A percentile compares a stretch with the other conserved stretches of the same genome.
Evolutionary conservation across 140 eudicot genomes (phyloP).

Genomic region (Senecio squalidus): DNA sequence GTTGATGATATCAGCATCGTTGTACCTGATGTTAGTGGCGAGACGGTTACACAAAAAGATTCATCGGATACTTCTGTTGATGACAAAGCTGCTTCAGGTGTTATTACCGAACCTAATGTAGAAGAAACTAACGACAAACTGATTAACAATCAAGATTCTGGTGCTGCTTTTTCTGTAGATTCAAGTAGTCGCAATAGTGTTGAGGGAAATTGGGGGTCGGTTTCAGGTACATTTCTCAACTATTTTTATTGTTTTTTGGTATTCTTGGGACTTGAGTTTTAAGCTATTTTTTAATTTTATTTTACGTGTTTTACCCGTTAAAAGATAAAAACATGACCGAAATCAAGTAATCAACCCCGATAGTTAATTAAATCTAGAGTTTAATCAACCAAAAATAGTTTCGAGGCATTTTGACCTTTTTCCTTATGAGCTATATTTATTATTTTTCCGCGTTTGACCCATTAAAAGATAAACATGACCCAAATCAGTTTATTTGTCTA

Average conservation of each 20-base stretch:
- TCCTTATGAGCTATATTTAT: too few species aligned
- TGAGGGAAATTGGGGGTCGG: slow-evolving; percentile 76
- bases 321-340: too few species aligned
- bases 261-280: too few species aligned
- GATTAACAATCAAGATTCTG: slow-evolving; percentile 25
- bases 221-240: slow-evolving; percentile 51
- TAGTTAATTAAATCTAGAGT: too few species aligned
- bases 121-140: slow-evolving; percentile 36
- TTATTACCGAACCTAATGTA: slow-evolving; percentile 21
- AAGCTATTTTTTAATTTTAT: too few species aligned
- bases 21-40: slow-evolving; percentile 12
- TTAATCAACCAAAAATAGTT: too few species aligned
- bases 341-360: too few species aligned
- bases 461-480: too few species aligned
- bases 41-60: slow-evolving; percentile 13
- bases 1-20: not conserved
- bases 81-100: slow-evolving; percentile 8
- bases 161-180: slow-evolving; percentile 31
- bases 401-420: too few species aligned
- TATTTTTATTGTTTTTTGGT: not conserved
- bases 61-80: slow-evolving; percentile 1
- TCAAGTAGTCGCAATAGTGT: slow-evolving; percentile 56
- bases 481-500: not conserved
- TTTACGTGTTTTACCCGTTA: too few species aligned
- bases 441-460: too few species aligned